Conservation (phyloP, 2,329 filamentous ascomycete species). For the Aureobasidium sp. region DNA sequence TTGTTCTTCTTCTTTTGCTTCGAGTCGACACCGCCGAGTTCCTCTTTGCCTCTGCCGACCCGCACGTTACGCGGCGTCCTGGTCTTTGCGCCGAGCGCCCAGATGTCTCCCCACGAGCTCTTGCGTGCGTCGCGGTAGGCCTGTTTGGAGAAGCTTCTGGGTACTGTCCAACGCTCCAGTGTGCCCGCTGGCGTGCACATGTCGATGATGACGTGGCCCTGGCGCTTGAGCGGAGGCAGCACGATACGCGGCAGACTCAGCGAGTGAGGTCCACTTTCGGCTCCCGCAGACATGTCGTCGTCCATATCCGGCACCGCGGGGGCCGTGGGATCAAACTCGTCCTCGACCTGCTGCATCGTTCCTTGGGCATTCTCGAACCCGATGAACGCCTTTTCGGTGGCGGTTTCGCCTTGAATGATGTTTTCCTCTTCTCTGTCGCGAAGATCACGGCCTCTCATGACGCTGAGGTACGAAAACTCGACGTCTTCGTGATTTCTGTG, state of each 20-base stretch:
- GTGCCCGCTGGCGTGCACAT: conserved; percentile 79
- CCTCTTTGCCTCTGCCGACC: conserved; percentile 41
- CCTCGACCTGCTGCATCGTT: not conserved
- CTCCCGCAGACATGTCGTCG: conserved; percentile 1
- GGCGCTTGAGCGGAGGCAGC: conserved; percentile 75
- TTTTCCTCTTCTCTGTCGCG: conserved; percentile 35
- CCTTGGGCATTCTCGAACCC: conserved; percentile 55
- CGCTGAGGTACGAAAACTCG: conserved; percentile 79
- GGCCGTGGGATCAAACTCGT: conserved; percentile 18
- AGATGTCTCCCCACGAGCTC: conserved; percentile 83
- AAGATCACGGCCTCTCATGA: conserved; percentile 67
- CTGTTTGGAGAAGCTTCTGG: conserved; percentile 68
- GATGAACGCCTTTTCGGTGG: conserved; percentile 60
- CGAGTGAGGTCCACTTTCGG: conserved; percentile 31
- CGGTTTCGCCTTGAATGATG: conserved; percentile 45
- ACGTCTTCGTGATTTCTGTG: conserved; percentile 83
- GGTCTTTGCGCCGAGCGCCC: conserved; percentile 91
- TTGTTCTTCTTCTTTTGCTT: conserved; percentile 20
- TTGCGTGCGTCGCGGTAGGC: conserved; percentile 93
- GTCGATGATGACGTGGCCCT: conserved; percentile 82
- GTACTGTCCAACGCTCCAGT: conserved; percentile 90
- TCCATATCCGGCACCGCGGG: conserved; percentile 16
- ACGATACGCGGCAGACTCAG: conserved; percentile 72
- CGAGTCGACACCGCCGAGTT: conserved; percentile 17
- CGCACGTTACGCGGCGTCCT: conserved; percentile 56